These are phyloP conservation scores for Xylaria nigripes DNA, from an alignment of 495 filamentous ascomycete species.

Conservation along the genomic window DNA sequence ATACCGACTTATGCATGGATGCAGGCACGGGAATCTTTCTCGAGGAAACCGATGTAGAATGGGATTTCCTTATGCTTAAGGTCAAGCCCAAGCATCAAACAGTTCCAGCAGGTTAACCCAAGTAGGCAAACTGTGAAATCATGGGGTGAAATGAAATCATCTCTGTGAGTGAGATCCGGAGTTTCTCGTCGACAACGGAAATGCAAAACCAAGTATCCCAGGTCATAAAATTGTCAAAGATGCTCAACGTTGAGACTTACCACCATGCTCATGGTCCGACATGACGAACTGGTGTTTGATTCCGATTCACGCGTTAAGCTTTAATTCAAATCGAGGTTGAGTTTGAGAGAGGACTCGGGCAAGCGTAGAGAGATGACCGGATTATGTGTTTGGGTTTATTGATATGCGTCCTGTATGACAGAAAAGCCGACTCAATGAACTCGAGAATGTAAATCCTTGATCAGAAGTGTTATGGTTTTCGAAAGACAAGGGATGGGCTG, in stretches of 20 bases:
- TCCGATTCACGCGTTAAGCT: slow-evolving; percentile 3
- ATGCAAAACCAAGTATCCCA: neutral
- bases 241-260: slow-evolving; percentile 29
- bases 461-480: neutral
- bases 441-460: neutral
- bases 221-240: neutral
- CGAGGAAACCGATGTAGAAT: neutral
- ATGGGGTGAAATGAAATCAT: neutral
- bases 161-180: neutral
- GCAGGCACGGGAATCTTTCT: neutral
- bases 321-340: slow-evolving; percentile 11
- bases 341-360: neutral
- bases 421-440: no score
- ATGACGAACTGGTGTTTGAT: slow-evolving; percentile 40
- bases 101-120: neutral
- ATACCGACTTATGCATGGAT: neutral
- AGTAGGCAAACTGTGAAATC: neutral
- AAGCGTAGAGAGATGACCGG: neutral
- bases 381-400: no score
- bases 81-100: neutral
- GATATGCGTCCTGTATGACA: no score
- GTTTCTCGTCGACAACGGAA: neutral
- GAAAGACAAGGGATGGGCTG: neutral
- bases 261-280: slow-evolving; percentile 85
- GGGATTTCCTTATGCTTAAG: neutral